phyloP scores from a whole-genome alignment of 257 asterid genomes.

The Capsicum chinense region DNA sequence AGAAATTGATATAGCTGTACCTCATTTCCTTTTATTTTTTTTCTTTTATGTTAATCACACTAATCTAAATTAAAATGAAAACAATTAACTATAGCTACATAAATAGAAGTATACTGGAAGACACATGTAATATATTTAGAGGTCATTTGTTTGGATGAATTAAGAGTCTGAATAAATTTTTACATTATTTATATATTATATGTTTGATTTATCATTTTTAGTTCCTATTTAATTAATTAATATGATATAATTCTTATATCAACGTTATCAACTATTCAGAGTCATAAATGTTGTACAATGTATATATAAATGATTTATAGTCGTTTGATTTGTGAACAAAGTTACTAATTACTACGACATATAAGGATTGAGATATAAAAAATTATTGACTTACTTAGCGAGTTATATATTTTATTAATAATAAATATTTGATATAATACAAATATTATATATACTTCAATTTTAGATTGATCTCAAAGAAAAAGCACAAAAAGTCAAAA shows the following conservation, averaged over 20 bases:
- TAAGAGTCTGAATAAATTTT: not conserved
- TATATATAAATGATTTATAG: too few species aligned
- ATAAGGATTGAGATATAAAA: too few species aligned
- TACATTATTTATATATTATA: not conserved
- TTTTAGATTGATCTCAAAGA: too few species aligned
- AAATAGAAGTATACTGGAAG: not conserved
- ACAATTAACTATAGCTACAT: not conserved
- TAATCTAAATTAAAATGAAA: not conserved
- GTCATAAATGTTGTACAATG: too few species aligned
- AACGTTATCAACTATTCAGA: too few species aligned
- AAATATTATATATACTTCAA: too few species aligned
- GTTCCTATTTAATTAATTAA: not conserved
- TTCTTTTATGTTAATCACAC: not conserved
- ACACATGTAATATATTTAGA: not conserved
- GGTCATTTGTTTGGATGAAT: not conserved
- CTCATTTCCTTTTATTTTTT: not conserved
- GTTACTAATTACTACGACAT: not conserved
- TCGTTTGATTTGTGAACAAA: not conserved
- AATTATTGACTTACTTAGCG: too few species aligned
- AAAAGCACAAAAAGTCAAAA: too few species aligned
- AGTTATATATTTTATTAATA: too few species aligned
- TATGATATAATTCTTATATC: not conserved
- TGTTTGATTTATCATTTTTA: not conserved
- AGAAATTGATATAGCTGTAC: not conserved
- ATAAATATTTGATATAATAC: too few species aligned